Percentiles rank a stretch among this genome's conserved stretches.
Evolutionary conservation across 495 filamentous ascomycete species (phyloP).

Genomic region (Talaromyces borbonicus): DNA sequence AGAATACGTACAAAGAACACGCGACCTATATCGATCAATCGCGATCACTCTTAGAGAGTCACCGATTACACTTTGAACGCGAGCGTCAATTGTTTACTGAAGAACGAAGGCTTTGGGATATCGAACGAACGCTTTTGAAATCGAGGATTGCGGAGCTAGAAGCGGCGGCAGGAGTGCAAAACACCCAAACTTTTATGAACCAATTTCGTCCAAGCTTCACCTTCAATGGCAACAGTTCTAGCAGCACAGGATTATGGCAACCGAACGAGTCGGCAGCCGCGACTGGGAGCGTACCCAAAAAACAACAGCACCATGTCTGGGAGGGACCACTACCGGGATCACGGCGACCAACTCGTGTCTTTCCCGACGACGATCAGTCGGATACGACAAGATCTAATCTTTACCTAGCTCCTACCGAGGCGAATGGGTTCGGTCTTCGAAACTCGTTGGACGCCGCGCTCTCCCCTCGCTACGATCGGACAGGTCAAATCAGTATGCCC

Average conservation of each 20-base stretch:
- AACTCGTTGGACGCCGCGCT: slow-evolving; percentile 35
- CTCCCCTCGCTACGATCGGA: slow-evolving; percentile 25
- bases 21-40: slow-evolving; percentile 31
- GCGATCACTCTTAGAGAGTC: slow-evolving; percentile 31
- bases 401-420: slow-evolving; percentile 11
- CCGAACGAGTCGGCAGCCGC: not conserved
- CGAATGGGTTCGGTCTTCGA: slow-evolving; percentile 8
- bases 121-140: slow-evolving; percentile 28
- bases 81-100: slow-evolving; percentile 31
- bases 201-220: slow-evolving; percentile 3
- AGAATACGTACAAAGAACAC: slow-evolving; percentile 12
- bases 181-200: slow-evolving; percentile 2
- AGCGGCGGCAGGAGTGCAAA: slow-evolving; percentile 16
- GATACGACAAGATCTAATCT: slow-evolving; percentile 13
- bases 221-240: not conserved
- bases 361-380: slow-evolving; percentile 20
- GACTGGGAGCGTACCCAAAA: not conserved
- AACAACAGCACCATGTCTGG: slow-evolving; percentile 22
- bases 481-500: slow-evolving; percentile 17
- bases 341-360: slow-evolving; percentile 33
- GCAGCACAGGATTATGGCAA: slow-evolving; percentile 2
- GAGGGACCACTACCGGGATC: slow-evolving; percentile 31
- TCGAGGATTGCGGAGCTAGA: slow-evolving; percentile 33
- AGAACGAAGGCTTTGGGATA: slow-evolving; percentile 33
- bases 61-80: slow-evolving; percentile 26